Conservation (phyloP, 805 yeast genomes). For the Starmerella apis region DNA sequence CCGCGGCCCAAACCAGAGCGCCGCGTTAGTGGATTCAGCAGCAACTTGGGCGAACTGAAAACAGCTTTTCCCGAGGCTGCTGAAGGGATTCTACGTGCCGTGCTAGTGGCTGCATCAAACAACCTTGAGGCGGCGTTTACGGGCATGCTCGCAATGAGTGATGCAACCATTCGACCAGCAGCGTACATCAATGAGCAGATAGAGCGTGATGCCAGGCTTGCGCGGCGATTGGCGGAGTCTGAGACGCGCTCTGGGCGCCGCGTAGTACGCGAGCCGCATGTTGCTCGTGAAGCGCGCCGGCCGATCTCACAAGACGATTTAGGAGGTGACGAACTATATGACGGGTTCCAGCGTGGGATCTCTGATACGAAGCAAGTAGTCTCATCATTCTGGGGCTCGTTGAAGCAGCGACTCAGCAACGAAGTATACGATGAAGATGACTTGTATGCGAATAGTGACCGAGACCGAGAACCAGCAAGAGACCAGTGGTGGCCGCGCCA, state of each 20-base stretch:
- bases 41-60: constrained; percentile 48
- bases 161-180: constrained; percentile 33
- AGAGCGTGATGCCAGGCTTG: constrained; percentile 69
- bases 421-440: constrained; percentile 24
- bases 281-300: not conserved
- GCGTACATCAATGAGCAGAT: constrained; percentile 38
- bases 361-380: constrained; percentile 23
- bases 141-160: constrained; percentile 70
- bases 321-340: constrained; percentile 17
- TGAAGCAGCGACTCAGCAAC: constrained; percentile 22
- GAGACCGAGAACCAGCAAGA: constrained; percentile 2
- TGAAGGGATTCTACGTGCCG: constrained; percentile 59
- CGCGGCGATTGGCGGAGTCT: constrained; percentile 54
- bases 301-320: constrained; percentile 3
- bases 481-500: constrained; percentile 18
- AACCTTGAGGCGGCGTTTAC: constrained; percentile 76
- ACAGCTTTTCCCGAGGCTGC: constrained; percentile 83
- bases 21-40: constrained; percentile 40
- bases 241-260: constrained; percentile 4
- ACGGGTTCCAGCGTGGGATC: constrained; percentile 20
- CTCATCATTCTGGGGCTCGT: constrained; percentile 21
- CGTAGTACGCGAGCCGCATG: not conserved
- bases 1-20: constrained; percentile 42
- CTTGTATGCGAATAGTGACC: constrained; percentile 6
- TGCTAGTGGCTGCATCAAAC: constrained; percentile 77